A percentile compares a stretch with the other conserved stretches of the same genome.
Evolutionary conservation across 2,329 filamentous ascomycete genomes (phyloP).

Genomic region (Bipolaris sorokiniana): DNA sequence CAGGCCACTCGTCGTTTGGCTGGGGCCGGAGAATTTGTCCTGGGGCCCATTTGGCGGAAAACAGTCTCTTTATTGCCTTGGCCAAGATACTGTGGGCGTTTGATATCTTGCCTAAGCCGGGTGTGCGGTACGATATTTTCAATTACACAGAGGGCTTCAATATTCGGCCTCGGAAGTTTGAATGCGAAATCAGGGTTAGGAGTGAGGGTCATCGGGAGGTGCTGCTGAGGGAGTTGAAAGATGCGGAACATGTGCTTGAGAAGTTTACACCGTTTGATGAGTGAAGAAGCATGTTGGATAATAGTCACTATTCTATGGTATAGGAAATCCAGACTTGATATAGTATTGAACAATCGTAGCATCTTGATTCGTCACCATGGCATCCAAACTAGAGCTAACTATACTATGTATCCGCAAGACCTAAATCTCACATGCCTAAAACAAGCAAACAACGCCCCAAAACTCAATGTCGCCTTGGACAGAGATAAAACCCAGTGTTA

Average conservation of each 20-base stretch:
- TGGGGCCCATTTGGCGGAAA: constrained; percentile 39
- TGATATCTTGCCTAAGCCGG: constrained; percentile 41
- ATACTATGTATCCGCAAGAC: no score
- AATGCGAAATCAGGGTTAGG: constrained; percentile 43
- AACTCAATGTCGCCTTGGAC: background rate
- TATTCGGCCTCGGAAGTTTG: constrained; percentile 47
- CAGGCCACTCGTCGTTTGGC: constrained; percentile 45
- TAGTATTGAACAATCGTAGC: no score
- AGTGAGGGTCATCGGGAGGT: constrained; percentile 40
- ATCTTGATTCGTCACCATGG: no score
- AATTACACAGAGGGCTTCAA: constrained; percentile 53
- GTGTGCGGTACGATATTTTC: constrained; percentile 47
- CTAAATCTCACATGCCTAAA: background rate
- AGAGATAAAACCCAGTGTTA: background rate
- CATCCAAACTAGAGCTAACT: no score
- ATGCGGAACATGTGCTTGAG: constrained; percentile 42
- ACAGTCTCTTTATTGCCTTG: constrained; percentile 42
- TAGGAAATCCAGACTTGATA: no score
- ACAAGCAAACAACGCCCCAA: background rate
- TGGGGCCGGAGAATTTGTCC: constrained; percentile 46
- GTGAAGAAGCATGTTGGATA: background rate
- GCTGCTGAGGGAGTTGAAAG: constrained; percentile 37
- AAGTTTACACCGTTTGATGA: constrained; percentile 43
- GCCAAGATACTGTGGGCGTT: constrained; percentile 47
- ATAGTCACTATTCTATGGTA: no score